phyloP scores from a whole-genome alignment of 1,139 yeast genomes.

The Pichia terricola region DNA sequence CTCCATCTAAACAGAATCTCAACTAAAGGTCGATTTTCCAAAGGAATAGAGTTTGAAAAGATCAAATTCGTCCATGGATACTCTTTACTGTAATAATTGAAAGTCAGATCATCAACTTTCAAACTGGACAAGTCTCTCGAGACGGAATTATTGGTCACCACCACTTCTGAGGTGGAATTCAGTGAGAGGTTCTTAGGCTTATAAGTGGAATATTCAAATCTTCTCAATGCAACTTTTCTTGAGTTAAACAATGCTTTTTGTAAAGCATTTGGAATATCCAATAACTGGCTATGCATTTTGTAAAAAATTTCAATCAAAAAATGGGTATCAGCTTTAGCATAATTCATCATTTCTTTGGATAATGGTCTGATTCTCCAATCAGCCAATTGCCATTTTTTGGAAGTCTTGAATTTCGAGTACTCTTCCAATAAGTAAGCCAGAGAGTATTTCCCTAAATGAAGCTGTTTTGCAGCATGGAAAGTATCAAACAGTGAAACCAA shows the following conservation, averaged over 20 bases:
- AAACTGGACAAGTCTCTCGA: conserved; percentile 17
- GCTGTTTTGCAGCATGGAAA: conserved; percentile 71
- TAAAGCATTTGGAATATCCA: conserved; percentile 31
- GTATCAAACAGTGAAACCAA: conserved; percentile 89
- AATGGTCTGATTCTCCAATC: conserved; percentile 96
- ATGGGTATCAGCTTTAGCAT: conserved; percentile 95
- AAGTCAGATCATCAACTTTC: conserved; percentile 8
- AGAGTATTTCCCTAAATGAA: conserved; percentile 75
- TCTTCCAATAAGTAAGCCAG: conserved; percentile 76
- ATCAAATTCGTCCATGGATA: conserved; percentile 56
- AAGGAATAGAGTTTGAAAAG: conserved; percentile 56
- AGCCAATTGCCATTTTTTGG: conserved; percentile 90
- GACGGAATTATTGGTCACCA: conserved; percentile 21
- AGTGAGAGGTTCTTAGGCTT: conserved; percentile 34
- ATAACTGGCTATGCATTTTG: conserved; percentile 54
- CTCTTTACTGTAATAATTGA: conserved; percentile 16
- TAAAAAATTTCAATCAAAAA: conserved; percentile 76
- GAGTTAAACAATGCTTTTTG: conserved; percentile 66
- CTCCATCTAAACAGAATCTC: conserved; percentile 73
- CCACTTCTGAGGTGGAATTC: conserved; percentile 18
- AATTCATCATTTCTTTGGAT: conserved; percentile 63
- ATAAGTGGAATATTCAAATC: conserved; percentile 67
- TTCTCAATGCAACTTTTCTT: conserved; percentile 67
- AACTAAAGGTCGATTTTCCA: conserved; percentile 45
- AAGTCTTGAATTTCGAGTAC: conserved; percentile 76